Evolutionary conservation across 1,284 basidiomycete genomes (phyloP), one percentile per base, ranked within the genome.

Genomic region (Anthracocystis panici-leucophaei): DNA sequence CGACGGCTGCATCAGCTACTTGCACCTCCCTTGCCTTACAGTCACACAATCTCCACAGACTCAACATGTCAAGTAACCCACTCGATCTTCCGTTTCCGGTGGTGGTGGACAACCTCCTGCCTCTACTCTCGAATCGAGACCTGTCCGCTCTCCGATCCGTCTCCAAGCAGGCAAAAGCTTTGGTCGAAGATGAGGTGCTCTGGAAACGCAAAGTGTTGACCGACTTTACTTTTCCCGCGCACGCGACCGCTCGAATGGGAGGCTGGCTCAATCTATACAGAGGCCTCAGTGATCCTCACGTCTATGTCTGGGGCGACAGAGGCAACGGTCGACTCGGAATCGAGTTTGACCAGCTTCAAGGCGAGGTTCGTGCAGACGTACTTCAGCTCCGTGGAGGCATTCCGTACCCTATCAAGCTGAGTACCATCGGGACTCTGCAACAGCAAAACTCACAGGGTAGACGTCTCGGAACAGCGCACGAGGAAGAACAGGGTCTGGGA

Each of bases 201-300:
- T 79, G 77, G 77, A 66, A 65, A 42, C 54, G 74, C 25, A 65
- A 72, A n/a, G 62, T 69, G 27, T 18, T 65, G 2, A 45, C 57
- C 23, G 75, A 77, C 61, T 77, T 79, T 42, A 57, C 62, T n/a
- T 77, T 77, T 35, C 75, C 75, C 1, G 27, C 65, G 8, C 49
- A 66, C 23, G 68, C 78, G 0, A 67, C 68, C 1, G 75, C 75
- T 3, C 53, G 68, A 1, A 57, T 65, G 31, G 63, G 57, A 4
- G 75, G 78, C 2, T 79, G 72, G 72, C 62, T 55, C 31, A 64
- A 63, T 14, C 69, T 79, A 42, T 79, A 78, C 57, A 52, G 62
- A 23, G 65, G 75, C 0, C 66, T 79, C 12, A 53, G 53, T 33
- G 46, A 31, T 9, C 75, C 78, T 0, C n/a, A 65, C 1, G 64